Percentiles rank a stretch among this genome's conserved stretches.
phyloP scores from a whole-genome alignment of 2,329 filamentous ascomycete species.

The Aureobasidium sp. region DNA sequence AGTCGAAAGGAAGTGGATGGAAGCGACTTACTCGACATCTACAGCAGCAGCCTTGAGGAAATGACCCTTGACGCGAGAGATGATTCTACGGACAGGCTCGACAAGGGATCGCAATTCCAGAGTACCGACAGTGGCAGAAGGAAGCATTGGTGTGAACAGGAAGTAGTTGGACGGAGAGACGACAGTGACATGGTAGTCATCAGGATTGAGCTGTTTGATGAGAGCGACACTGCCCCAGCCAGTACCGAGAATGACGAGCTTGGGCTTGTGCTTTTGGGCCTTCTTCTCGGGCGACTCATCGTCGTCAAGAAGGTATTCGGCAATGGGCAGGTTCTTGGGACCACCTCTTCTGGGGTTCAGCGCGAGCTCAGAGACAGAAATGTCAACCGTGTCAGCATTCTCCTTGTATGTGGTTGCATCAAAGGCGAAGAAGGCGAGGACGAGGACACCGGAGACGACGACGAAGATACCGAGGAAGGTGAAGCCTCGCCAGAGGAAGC shows the following conservation, averaged over 20 bases:
- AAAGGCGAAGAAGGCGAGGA: slow-evolving; percentile 92
- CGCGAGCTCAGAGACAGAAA: slow-evolving; percentile 86
- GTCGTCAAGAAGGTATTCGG: slow-evolving; percentile 89
- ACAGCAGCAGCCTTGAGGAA: slow-evolving; percentile 90
- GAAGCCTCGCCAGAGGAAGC: slow-evolving; percentile 73
- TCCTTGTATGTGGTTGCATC: slow-evolving; percentile 93
- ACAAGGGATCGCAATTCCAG: slow-evolving; percentile 99
- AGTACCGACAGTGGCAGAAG: slow-evolving; percentile 96
- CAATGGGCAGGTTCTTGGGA: slow-evolving; percentile 95
- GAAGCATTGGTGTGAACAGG: slow-evolving; percentile 97
- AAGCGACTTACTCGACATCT: slow-evolving; percentile 74
- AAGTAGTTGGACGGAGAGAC: slow-evolving; percentile 99
- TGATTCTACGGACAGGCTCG: slow-evolving; percentile 97
- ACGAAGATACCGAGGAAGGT: slow-evolving; percentile 81
- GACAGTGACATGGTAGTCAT: slow-evolving; percentile 99
- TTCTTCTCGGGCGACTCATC: slow-evolving; percentile 79
- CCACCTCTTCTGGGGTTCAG: slow-evolving; percentile 85
- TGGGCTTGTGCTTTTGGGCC: slow-evolving; percentile 86
- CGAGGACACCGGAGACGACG: slow-evolving; percentile 70
- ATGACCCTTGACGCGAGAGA: slow-evolving; percentile 96
- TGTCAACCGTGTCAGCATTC: slow-evolving; percentile 70
- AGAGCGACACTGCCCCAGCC: slow-evolving; percentile 98
- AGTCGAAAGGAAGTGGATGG: too few relatives aligned
- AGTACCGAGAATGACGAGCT: slow-evolving; percentile 91
- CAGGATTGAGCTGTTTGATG: slow-evolving; percentile 98